Percentiles rank a stretch among this genome's conserved stretches.
These are phyloP conservation scores for Pseudocercospora fijiensis DNA, from an alignment of 2,329 filamentous ascomycete species.

Conservation along the genomic window DNA sequence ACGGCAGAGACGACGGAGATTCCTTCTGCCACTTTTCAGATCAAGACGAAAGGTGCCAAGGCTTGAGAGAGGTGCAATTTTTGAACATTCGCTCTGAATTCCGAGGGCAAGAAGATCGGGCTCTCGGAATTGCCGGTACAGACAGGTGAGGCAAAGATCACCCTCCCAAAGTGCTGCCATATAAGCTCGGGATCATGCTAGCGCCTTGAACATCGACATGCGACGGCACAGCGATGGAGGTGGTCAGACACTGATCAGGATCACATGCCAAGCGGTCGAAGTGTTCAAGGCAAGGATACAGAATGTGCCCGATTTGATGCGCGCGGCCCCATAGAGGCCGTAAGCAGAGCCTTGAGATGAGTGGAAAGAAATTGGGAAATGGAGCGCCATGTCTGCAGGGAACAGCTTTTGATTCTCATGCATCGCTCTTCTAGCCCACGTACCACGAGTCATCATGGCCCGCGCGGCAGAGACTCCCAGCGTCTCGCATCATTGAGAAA, in stretches of 20 bases:
- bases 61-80: slow-evolving; percentile 45
- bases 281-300: background rate
- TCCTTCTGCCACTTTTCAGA: slow-evolving; percentile 89
- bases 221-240: background rate
- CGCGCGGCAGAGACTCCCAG: background rate
- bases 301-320: background rate
- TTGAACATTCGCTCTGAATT: background rate
- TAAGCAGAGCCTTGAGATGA: background rate
- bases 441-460: background rate
- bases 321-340: background rate
- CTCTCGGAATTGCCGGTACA: background rate
- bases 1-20: slow-evolving; percentile 87
- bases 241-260: background rate
- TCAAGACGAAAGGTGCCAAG: slow-evolving; percentile 75
- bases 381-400: background rate
- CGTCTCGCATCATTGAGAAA: background rate
- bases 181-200: background rate
- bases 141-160: background rate
- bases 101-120: background rate
- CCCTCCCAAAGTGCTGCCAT: background rate
- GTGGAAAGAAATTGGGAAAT: background rate
- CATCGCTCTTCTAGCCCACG: background rate
- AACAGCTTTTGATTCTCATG: background rate
- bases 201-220: background rate
- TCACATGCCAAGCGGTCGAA: background rate